A percentile compares a stretch with the other conserved stretches of the same genome.
These are phyloP conservation scores for Lasiodiplodia theobromae DNA, from an alignment of 2,329 filamentous ascomycete genomes.

Conservation along the genomic window DNA sequence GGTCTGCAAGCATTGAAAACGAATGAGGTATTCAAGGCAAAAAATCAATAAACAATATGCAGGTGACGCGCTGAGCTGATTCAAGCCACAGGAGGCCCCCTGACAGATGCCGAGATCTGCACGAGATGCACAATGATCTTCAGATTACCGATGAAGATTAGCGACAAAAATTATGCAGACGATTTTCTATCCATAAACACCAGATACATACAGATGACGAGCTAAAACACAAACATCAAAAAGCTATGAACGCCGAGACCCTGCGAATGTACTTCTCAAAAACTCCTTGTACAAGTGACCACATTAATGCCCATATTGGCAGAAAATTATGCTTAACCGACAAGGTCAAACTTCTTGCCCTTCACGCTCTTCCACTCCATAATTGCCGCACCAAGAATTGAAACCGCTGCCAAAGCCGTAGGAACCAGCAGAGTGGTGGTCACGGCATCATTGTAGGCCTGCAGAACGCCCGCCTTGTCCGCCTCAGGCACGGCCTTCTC, in stretches of 20 bases:
- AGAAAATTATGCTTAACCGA: background rate
- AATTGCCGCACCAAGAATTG: background rate
- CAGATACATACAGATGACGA: background rate
- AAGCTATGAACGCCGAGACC: background rate
- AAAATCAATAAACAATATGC: no score
- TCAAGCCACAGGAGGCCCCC: no score
- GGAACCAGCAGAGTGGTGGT: constrained; percentile 61
- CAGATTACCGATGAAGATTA: background rate
- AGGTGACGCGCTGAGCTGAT: no score
- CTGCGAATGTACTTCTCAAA: background rate
- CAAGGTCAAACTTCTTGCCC: constrained; percentile 19
- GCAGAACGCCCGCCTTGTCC: constrained; percentile 33
- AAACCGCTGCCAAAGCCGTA: constrained; percentile 52
- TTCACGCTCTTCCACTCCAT: constrained; percentile 26
- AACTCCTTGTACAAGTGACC: background rate
- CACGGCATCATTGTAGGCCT: constrained; percentile 42
- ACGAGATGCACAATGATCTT: background rate
- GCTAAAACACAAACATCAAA: background rate
- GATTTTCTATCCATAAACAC: background rate
- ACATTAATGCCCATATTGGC: background rate
- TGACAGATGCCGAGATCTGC: no score
- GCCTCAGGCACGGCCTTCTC: constrained; percentile 29
- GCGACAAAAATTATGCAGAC: background rate
- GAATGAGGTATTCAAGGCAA: no score
- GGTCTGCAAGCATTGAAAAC: no score